Conservation (phyloP, 495 filamentous ascomycete species). For the Aspergillus ostianus region DNA sequence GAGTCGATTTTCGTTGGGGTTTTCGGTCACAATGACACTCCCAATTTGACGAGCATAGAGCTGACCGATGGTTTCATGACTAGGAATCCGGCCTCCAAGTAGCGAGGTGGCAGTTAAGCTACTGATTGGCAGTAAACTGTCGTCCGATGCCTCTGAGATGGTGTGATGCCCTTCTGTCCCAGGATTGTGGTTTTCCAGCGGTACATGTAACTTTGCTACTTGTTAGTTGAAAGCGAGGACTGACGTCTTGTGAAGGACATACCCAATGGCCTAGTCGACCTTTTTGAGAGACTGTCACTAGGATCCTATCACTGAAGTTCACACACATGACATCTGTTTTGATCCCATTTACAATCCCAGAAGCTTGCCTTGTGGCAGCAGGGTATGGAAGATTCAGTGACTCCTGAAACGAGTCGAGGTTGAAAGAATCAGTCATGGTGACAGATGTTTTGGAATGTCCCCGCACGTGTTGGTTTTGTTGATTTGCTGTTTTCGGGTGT, state of each 20-base stretch:
- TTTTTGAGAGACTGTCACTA: constrained; percentile 83
- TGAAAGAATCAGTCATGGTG: constrained; percentile 32
- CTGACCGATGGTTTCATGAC: constrained; percentile 81
- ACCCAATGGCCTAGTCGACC: constrained; percentile 94
- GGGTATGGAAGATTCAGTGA: constrained; percentile 63
- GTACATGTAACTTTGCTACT: constrained; percentile 73
- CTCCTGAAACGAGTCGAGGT: constrained; percentile 33
- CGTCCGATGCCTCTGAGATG: constrained; percentile 48
- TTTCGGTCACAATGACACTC: constrained; percentile 66
- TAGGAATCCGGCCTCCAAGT: constrained; percentile 76
- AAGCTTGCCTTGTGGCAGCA: constrained; percentile 65
- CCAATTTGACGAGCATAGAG: constrained; percentile 86
- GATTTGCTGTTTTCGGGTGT: no score
- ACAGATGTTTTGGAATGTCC: background rate
- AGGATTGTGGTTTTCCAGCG: constrained; percentile 66
- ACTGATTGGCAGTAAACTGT: constrained; percentile 67
- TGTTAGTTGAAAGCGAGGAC: constrained; percentile 20
- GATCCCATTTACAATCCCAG: constrained; percentile 61
- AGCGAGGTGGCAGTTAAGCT: constrained; percentile 86
- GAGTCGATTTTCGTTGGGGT: constrained; percentile 74
- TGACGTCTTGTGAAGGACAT: constrained; percentile 21
- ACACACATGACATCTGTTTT: constrained; percentile 69
- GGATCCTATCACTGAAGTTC: constrained; percentile 86
- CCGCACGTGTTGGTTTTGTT: no score
- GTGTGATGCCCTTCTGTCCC: constrained; percentile 48